phyloP scores from a whole-genome alignment of 352 stramenopile genomes.

The Globisporangium paroecandrum region DNA sequence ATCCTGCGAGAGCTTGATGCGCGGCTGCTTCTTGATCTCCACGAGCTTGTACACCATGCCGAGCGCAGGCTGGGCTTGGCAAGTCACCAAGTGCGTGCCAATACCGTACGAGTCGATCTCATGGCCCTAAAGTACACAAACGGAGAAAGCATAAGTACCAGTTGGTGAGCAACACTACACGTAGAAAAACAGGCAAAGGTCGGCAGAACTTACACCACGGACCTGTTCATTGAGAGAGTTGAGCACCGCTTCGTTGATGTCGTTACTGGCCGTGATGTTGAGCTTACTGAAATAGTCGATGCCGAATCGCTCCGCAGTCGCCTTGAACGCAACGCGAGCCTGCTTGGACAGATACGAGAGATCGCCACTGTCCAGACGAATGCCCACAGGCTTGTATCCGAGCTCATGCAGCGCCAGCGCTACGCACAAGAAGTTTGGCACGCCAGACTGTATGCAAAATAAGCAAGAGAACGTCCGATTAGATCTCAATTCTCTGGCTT shows the following conservation, averaged over 20 bases:
- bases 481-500: neutral
- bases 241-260: slow-evolving; percentile 98
- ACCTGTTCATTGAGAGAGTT: slow-evolving; percentile 93
- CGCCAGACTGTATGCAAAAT: slow-evolving; percentile 66
- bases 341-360: slow-evolving; percentile 94
- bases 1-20: slow-evolving; percentile 98
- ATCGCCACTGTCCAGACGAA: slow-evolving; percentile 98
- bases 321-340: slow-evolving; percentile 66
- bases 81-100: slow-evolving; percentile 96
- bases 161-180: neutral
- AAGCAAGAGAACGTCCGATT: neutral
- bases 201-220: slow-evolving; percentile 24
- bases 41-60: slow-evolving; percentile 99
- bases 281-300: slow-evolving; percentile 80
- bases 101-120: slow-evolving; percentile 96
- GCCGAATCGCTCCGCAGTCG: slow-evolving; percentile 44
- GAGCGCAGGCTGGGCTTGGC: slow-evolving; percentile 97
- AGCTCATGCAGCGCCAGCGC: slow-evolving; percentile 92
- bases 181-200: slow-evolving; percentile 1
- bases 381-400: slow-evolving; percentile 88
- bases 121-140: slow-evolving; percentile 70
- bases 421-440: slow-evolving; percentile 97
- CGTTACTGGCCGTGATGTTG: slow-evolving; percentile 97
- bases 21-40: slow-evolving; percentile 92
- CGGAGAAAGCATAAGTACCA: slow-evolving; percentile 6